These are phyloP conservation scores for Parachaetomium inaequale DNA, from an alignment of 495 filamentous ascomycete species.

Conservation along the genomic window DNA sequence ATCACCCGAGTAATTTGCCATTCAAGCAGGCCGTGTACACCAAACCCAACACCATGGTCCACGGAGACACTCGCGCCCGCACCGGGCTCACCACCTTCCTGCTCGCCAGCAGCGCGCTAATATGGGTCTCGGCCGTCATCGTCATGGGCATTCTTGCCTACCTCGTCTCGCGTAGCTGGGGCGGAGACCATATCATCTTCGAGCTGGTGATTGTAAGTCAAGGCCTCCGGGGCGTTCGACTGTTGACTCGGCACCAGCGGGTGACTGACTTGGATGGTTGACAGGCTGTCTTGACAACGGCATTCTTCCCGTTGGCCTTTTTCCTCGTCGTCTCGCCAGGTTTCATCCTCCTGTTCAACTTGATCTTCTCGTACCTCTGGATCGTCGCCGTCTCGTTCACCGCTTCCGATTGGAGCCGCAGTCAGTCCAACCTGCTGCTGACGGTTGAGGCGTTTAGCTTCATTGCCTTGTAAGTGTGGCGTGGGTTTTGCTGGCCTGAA, in stretches of 20 bases:
- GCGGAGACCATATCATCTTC: constrained; percentile 50
- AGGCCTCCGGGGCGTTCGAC: background rate
- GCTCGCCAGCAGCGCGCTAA: constrained; percentile 32
- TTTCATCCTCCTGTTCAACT: constrained; percentile 51
- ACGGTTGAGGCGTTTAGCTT: constrained; percentile 60
- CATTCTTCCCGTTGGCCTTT: constrained; percentile 57
- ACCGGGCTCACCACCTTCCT: constrained; percentile 27
- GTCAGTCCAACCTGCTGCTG: constrained; percentile 41
- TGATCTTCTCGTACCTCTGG: constrained; percentile 64
- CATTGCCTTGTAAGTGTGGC: constrained; percentile 55
- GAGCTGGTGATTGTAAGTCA: constrained; percentile 55
- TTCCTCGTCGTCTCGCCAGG: constrained; percentile 50
- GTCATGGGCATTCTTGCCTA: constrained; percentile 58
- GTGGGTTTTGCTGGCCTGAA: background rate
- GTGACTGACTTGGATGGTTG: background rate
- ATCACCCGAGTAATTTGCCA: background rate
- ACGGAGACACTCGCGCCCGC: constrained; percentile 8
- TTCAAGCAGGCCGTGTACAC: background rate
- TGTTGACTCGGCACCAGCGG: background rate
- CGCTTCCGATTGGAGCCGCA: constrained; percentile 51
- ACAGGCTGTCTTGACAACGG: constrained; percentile 53
- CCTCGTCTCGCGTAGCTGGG: constrained; percentile 44
- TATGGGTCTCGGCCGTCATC: constrained; percentile 57
- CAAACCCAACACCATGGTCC: constrained; percentile 9
- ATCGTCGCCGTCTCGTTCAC: constrained; percentile 59